Percentiles rank a stretch among this genome's conserved stretches.
These are phyloP conservation scores for Physaria fendleri DNA, from an alignment of 345 rosid species.

Conservation along the genomic window DNA sequence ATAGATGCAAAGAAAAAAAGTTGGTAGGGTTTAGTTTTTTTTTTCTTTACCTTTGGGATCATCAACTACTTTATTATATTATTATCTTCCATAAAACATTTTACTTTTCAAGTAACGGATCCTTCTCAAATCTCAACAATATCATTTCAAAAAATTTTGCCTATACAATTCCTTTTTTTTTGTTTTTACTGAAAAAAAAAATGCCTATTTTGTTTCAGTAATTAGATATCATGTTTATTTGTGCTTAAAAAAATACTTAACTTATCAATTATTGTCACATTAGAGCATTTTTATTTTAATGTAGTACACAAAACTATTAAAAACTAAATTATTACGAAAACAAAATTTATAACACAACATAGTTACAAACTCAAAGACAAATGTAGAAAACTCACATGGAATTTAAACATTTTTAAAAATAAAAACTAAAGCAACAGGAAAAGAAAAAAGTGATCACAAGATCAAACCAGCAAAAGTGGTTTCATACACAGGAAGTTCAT, in stretches of 20 bases:
- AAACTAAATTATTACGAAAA: slow-evolving; percentile 4
- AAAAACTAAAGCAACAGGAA: background rate
- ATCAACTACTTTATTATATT: slow-evolving; percentile 26
- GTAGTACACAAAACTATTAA: background rate
- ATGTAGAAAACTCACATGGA: slow-evolving; percentile 6
- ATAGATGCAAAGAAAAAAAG: slow-evolving; percentile 21
- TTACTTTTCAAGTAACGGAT: slow-evolving; percentile 25
- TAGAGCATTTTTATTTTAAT: background rate
- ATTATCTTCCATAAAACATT: slow-evolving; percentile 20
- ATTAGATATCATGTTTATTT: background rate
- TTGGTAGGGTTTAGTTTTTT: slow-evolving; percentile 18
- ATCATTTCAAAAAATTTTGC: background rate
- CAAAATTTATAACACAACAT: slow-evolving; percentile 9
- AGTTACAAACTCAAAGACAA: slow-evolving; percentile 15
- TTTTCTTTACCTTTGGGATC: slow-evolving; percentile 31
- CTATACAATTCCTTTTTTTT: slow-evolving; percentile 3
- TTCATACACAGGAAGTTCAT: slow-evolving; percentile 95
- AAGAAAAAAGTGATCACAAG: slow-evolving; percentile 21
- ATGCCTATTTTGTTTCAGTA: slow-evolving; percentile 6
- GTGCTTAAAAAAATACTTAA: no score
- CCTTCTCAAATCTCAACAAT: slow-evolving; percentile 22
- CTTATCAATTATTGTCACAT: no score
- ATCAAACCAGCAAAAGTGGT: slow-evolving; percentile 50
- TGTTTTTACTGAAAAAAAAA: no score
- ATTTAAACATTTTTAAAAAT: background rate